Percentiles rank a stretch among this genome's conserved stretches.
These are phyloP conservation scores for Cercospora sp. DNA, from an alignment of 2,329 filamentous ascomycete genomes.

Conservation along the genomic window DNA sequence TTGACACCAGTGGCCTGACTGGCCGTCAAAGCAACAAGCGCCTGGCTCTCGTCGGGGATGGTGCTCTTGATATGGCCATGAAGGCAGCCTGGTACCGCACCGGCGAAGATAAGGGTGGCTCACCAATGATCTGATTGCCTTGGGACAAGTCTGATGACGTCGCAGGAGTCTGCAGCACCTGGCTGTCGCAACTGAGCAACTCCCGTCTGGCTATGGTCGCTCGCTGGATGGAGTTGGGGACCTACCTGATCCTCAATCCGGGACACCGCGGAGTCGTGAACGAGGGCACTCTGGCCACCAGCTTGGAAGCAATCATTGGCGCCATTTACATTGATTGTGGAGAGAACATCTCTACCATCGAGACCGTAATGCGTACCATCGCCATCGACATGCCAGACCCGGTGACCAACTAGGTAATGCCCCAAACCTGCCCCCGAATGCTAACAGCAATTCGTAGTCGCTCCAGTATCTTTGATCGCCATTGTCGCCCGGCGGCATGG, in stretches of 20 bases:
- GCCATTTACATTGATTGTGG: constrained; percentile 11
- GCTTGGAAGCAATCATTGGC: constrained; percentile 10
- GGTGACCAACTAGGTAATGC: not conserved
- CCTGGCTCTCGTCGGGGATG: not conserved
- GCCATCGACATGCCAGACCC: constrained; percentile 1
- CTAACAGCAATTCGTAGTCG: not conserved
- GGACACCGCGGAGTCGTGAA: not conserved
- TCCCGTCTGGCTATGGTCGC: not conserved
- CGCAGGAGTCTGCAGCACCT: not conserved
- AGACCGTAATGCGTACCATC: not conserved
- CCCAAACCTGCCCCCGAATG: not conserved
- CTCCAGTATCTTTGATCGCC: not conserved
- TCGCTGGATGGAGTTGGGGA: not conserved
- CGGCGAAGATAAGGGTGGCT: not conserved
- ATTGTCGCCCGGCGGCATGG: not conserved
- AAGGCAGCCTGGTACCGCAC: not conserved
- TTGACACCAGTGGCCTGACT: constrained; percentile 3
- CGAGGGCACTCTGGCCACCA: not conserved
- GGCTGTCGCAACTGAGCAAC: not conserved
- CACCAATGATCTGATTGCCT: no score
- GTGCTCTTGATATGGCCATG: not conserved
- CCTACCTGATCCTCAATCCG: not conserved
- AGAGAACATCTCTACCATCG: not conserved
- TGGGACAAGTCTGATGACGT: not conserved
- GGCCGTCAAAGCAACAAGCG: not conserved